These are phyloP conservation scores for Pleurotus djamor DNA, from an alignment of 768 basidiomycete species.

Conservation along the genomic window DNA sequence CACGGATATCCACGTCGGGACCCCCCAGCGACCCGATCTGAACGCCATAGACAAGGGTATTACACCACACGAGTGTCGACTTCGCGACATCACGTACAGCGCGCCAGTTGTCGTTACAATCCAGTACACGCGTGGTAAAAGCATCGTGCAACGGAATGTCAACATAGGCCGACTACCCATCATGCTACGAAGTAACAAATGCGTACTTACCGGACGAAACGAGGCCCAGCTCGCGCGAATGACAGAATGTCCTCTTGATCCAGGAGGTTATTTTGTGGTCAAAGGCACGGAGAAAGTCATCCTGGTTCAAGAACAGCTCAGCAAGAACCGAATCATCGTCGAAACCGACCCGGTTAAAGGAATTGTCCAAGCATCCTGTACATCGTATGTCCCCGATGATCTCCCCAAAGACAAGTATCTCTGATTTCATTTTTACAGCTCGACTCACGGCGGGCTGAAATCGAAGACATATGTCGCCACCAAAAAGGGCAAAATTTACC, in stretches of 20 bases:
- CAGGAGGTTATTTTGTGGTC: conserved; percentile 99
- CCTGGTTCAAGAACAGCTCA: conserved; percentile 96
- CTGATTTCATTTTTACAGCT: conserved; percentile 36
- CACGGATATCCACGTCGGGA: conserved; percentile 91
- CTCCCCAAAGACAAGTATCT: not conserved
- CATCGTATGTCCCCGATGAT: conserved; percentile 63
- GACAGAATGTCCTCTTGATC: conserved; percentile 97
- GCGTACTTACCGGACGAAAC: conserved; percentile 76
- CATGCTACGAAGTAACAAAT: conserved; percentile 96
- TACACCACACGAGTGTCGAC: conserved; percentile 95
- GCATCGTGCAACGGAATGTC: conserved; percentile 84
- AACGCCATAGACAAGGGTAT: conserved; percentile 77
- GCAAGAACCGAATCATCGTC: conserved; percentile 99
- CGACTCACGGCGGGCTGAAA: conserved; percentile 82
- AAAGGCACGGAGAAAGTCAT: conserved; percentile 99
- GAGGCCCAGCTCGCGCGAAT: conserved; percentile 88
- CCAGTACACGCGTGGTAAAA: conserved; percentile 91
- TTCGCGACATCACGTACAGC: conserved; percentile 93
- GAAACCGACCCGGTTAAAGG: conserved; percentile 91
- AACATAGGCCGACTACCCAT: conserved; percentile 91
- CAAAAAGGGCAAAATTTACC: conserved; percentile 92
- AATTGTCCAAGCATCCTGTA: conserved; percentile 91
- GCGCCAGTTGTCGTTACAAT: conserved; percentile 94
- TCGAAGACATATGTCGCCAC: conserved; percentile 98
- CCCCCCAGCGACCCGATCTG: conserved; percentile 86